Evolutionary conservation across 2,329 filamentous ascomycete species (phyloP).

Genomic region (Botrytis paeoniae): DNA sequence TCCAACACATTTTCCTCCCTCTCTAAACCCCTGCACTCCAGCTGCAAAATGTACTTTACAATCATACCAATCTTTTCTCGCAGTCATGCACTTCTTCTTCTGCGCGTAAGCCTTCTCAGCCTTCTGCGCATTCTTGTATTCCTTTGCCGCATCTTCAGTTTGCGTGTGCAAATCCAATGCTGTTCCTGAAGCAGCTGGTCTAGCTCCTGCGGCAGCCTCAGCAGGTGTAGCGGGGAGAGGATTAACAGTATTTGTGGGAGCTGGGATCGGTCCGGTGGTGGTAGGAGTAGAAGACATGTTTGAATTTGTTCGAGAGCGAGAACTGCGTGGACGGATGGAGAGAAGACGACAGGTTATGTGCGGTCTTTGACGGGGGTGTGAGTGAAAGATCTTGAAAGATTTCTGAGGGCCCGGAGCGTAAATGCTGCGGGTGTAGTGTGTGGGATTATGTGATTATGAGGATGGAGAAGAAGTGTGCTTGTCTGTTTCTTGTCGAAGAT

Average conservation of each 20-base stretch:
- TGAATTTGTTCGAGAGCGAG: background rate
- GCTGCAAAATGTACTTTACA: constrained; percentile 4
- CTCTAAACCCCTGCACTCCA: background rate
- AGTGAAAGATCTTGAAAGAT: constrained; percentile 18
- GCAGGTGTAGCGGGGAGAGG: constrained; percentile 14
- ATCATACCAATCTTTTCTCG: constrained; percentile 14
- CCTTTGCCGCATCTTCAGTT: background rate
- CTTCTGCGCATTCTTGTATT: background rate
- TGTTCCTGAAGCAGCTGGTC: background rate
- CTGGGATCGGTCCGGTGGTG: background rate
- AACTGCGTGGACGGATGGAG: background rate
- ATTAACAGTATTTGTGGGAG: constrained; percentile 16
- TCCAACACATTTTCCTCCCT: constrained; percentile 15
- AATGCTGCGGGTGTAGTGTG: background rate
- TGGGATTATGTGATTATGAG: constrained; percentile 16
- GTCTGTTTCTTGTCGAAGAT: background rate
- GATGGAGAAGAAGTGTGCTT: background rate
- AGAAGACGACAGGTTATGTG: constrained; percentile 14
- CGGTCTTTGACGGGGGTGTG: constrained; percentile 13
- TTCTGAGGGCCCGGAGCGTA: background rate
- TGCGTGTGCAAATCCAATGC: constrained; percentile 9
- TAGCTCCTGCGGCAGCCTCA: background rate
- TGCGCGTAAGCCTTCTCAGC: background rate
- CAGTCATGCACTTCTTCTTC: constrained; percentile 12
- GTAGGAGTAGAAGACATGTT: constrained; percentile 10